These are phyloP conservation scores for Moesziomyces sp. DNA, from an alignment of 1,284 basidiomycete genomes.

Conservation along the genomic window DNA sequence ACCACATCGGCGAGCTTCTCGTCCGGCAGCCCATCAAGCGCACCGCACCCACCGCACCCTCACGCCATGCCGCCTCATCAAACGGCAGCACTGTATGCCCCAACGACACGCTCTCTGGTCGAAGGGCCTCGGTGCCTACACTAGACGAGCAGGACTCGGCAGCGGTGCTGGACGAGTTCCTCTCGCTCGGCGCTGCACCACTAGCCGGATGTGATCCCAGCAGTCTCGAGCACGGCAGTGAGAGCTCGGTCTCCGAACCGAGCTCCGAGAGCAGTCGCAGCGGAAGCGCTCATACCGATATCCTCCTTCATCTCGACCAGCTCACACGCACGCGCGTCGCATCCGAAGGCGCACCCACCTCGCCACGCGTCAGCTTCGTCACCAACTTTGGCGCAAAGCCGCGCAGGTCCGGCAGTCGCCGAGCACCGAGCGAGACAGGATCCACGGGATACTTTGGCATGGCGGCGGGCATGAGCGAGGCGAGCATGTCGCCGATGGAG, in stretches of 20 bases:
- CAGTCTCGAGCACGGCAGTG: constrained; percentile 22
- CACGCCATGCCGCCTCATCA: constrained; percentile 13
- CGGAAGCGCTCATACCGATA: constrained; percentile 16
- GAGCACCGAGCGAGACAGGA: constrained; percentile 17
- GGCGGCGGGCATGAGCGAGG: constrained; percentile 20
- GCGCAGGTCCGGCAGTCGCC: constrained; percentile 23
- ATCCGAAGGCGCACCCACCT: constrained; percentile 7
- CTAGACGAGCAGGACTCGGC: not conserved
- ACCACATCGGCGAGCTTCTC: constrained; percentile 50
- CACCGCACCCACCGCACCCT: not conserved
- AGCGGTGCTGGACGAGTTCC: constrained; percentile 7
- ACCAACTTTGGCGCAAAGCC: constrained; percentile 37
- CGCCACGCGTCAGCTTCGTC: constrained; percentile 29
- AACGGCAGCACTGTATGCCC: constrained; percentile 16
- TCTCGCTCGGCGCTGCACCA: constrained; percentile 6
- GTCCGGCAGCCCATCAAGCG: constrained; percentile 32
- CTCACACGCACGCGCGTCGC: constrained; percentile 10
- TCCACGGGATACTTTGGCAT: constrained; percentile 27
- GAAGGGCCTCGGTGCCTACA: constrained; percentile 5
- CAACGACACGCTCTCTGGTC: constrained; percentile 1
- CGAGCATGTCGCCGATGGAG: constrained; percentile 36
- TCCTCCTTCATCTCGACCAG: constrained; percentile 22
- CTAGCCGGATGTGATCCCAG: constrained; percentile 6
- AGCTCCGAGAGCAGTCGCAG: constrained; percentile 24
- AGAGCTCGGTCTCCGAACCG: constrained; percentile 25